These are phyloP conservation scores for Tylopilus vinaceipallidus DNA, from an alignment of 768 basidiomycete genomes.

Conservation along the genomic window DNA sequence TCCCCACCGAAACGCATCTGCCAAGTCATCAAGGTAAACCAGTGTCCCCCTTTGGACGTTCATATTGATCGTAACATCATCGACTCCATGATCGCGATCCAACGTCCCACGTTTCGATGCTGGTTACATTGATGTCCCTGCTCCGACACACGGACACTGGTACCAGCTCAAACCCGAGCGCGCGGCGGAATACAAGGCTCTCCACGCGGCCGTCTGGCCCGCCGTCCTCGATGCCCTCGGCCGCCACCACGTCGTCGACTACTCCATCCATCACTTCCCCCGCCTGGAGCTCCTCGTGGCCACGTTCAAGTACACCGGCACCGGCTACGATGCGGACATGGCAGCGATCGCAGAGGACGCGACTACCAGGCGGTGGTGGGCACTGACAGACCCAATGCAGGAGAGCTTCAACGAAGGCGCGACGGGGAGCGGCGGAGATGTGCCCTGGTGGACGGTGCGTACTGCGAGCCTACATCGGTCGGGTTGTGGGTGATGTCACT, in stretches of 20 bases:
- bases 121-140: no score
- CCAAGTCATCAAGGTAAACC: constrained; percentile 69
- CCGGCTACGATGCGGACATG: constrained; percentile 69
- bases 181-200: constrained; percentile 50
- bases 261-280: constrained; percentile 71
- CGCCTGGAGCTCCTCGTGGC: constrained; percentile 68
- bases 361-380: constrained; percentile 78
- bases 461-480: no score
- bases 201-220: constrained; percentile 69
- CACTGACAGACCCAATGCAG: constrained; percentile 74
- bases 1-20: constrained; percentile 53
- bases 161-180: constrained; percentile 59
- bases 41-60: no score
- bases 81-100: background rate
- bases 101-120: no score
- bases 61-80: no score
- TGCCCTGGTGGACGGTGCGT: constrained; percentile 71
- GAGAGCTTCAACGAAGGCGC: constrained; percentile 71
- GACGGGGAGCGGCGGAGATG: constrained; percentile 60
- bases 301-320: constrained; percentile 73
- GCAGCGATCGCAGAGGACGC: constrained; percentile 56
- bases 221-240: constrained; percentile 61
- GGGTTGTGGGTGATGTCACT: background rate
- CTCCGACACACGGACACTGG: no score
- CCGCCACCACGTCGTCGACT: constrained; percentile 66